Base-by-base conservation (phyloP, 148 eudicot genomes). In the Vaccinium myrtillus region DNA sequence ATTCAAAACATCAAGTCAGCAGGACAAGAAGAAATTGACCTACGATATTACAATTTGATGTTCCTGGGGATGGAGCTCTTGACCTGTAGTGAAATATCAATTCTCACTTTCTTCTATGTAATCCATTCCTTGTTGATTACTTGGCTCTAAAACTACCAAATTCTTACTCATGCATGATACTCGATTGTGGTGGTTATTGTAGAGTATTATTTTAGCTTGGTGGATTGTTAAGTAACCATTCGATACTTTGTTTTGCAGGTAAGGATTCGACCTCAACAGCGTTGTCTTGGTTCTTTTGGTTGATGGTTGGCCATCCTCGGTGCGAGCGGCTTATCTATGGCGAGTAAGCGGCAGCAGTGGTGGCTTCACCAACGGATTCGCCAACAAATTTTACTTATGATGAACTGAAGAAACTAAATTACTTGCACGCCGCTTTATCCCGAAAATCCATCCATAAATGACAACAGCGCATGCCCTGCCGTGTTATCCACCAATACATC, bases 341-440 rank as follows among this genome's bases (percentile, higher is more conserved):
- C 55, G 91, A 90, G 81, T 73, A 83, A 70, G 82, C 85, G 13
- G 56, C 82, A n/a, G 48, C 48, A 6, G 21, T 46, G 55, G 25
- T 30, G 79, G 80, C 55, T 12, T 43, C 81, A 50, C 82, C 56
- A 50, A 3, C 48, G 53, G 77, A 51, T 30, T 43, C 49, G 73
- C 83, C 65, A 3, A 75, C 43, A 54, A 73, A 6, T 18, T 88
- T 83, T 81, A 83, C 25, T 46, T 91, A 87, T 36, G 85, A 87
- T 6, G 89, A 87, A 14, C 63, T 91, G 21, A 89, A 91, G 82
- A 78, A 85, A 18, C 78, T 87, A 7, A 82, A 86, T 74, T 91
- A 87, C 80, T 67, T 87, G 50, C 92, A 91, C 12, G 90, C 91
- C 2, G 83, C 91, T 5, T n/a, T 89, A 63, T 86, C 88, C n/a